Base-by-base conservation (phyloP, 495 filamentous ascomycete genomes). In the Annulohypoxylon maeteangense region DNA sequence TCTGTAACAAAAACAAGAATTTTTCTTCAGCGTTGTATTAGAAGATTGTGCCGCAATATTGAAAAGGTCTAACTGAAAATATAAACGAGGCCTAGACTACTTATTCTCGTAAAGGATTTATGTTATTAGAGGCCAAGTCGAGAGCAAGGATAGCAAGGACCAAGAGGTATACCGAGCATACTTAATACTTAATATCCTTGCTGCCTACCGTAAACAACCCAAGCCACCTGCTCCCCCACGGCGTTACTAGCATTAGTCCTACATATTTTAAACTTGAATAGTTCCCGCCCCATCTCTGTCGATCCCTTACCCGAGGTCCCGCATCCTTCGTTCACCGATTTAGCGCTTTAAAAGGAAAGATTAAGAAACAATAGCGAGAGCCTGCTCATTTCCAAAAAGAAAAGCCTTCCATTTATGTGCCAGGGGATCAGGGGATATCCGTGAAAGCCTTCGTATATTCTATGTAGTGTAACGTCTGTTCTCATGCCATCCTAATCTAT, bases 191-290 rank as follows among this genome's bases (percentile, higher is more conserved):
- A n/a, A 11, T 40, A 36, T 16, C 54, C 56, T 14, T 68, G 57
- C 45, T 34, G 22, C 61, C 58, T 63, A 63, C 16, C 16, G 10
- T 10, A 18, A 54, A 23, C 14, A 47, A 5, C 3, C 40, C 34
- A 29, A 53, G 29, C 47, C 47, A 63, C 36, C 65, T 25, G 12
- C 6, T 71, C 59, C 69, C 63, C 69, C 63, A 59, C 59, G 58
- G 63, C 51, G 34, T 72, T 61, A 63, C 63, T 63, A 22, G 69
- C 68, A 71, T 71, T 72, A 67, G 69, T 71, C 54, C 42, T 58
- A 38, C 16, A 34, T 55, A 27, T 45, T 25, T 53, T 32, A 67
- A 36, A 31, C 25, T 48, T 32, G 32, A 27, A 23, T 56, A 66
- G 69, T 60, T 72, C 69, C 69, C 69, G 63, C 31, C 44, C 36